Evolutionary conservation across 2,329 filamentous ascomycete species (phyloP).

Genomic region (Westerdykella ornata): DNA sequence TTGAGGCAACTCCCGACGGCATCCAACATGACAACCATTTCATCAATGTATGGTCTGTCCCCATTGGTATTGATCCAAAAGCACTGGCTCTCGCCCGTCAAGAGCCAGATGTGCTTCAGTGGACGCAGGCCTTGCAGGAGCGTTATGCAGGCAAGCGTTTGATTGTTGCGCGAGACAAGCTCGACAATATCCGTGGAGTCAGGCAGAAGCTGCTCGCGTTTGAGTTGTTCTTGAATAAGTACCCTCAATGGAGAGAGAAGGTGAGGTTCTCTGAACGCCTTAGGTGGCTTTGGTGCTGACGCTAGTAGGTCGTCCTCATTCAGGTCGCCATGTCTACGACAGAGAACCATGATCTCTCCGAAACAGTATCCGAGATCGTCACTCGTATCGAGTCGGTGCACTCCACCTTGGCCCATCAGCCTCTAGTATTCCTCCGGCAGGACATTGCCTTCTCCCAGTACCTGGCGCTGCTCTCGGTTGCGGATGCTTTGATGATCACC

Average conservation of each 20-base stretch:
- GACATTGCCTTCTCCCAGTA: constrained; percentile 92
- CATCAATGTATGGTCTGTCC: constrained; percentile 75
- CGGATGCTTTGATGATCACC: constrained; percentile 88
- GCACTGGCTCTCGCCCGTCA: constrained; percentile 65
- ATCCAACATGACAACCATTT: constrained; percentile 89
- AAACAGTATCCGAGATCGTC: constrained; percentile 86
- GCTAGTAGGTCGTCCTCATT: constrained; percentile 68
- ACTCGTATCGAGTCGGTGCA: constrained; percentile 88
- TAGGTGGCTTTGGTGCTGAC: constrained; percentile 3
- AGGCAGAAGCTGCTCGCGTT: constrained; percentile 88
- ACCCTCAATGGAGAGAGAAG: constrained; percentile 80
- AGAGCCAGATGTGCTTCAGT: constrained; percentile 65
- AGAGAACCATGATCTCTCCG: constrained; percentile 80
- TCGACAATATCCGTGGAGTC: constrained; percentile 86
- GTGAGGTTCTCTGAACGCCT: constrained; percentile 25
- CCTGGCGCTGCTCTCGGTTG: constrained; percentile 80
- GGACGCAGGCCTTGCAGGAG: constrained; percentile 73
- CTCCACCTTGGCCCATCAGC: constrained; percentile 86
- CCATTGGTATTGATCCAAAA: constrained; percentile 85
- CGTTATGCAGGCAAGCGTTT: constrained; percentile 82
- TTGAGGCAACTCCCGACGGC: constrained; percentile 82
- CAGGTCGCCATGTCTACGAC: constrained; percentile 89
- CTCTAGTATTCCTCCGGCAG: constrained; percentile 88
- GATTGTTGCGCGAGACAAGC: constrained; percentile 89
- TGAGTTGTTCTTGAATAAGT: constrained; percentile 88